phyloP scores from a whole-genome alignment of 495 filamentous ascomycete species.

The Glonium stellatum region DNA sequence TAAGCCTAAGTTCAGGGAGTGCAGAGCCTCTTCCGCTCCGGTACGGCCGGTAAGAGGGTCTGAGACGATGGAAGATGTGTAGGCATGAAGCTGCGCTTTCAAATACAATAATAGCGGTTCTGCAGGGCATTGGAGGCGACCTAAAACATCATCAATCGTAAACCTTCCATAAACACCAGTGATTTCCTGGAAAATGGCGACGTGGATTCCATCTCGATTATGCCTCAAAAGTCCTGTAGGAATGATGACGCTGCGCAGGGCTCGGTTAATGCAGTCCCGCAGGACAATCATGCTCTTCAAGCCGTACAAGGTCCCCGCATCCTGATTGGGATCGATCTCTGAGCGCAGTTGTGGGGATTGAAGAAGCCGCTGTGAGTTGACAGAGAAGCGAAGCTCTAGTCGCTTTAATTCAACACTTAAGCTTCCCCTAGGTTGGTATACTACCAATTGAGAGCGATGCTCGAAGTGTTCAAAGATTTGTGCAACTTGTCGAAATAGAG shows the following conservation, averaged over 20 bases:
- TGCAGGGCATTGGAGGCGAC: conserved; percentile 29
- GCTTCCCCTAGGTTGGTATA: conserved; percentile 18
- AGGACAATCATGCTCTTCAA: conserved; percentile 43
- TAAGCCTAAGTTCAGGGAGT: conserved; percentile 17
- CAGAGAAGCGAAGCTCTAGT: conserved; percentile 28
- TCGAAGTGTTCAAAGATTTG: conserved; percentile 27
- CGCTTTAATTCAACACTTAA: conserved; percentile 28
- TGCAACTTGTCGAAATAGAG: conserved; percentile 11
- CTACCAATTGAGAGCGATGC: conserved; percentile 11
- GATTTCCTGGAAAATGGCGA: conserved; percentile 26
- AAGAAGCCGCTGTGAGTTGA: conserved; percentile 25
- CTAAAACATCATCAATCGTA: conserved; percentile 22
- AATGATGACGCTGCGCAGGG: conserved; percentile 31
- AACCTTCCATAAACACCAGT: conserved; percentile 38
- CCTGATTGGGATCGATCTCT: conserved; percentile 31
- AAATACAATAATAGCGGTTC: conserved; percentile 31
- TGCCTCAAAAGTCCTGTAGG: conserved; percentile 13
- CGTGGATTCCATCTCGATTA: conserved; percentile 31
- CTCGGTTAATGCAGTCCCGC: no score
- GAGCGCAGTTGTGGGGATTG: conserved; percentile 23
- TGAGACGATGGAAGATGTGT: conserved; percentile 29
- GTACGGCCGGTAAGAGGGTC: conserved; percentile 33
- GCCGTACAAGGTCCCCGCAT: conserved; percentile 47
- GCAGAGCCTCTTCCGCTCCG: conserved; percentile 31
- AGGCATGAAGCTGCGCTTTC: conserved; percentile 31